Conservation (phyloP, 176 grass and related monocot species). For the Melocanna baccifera region DNA sequence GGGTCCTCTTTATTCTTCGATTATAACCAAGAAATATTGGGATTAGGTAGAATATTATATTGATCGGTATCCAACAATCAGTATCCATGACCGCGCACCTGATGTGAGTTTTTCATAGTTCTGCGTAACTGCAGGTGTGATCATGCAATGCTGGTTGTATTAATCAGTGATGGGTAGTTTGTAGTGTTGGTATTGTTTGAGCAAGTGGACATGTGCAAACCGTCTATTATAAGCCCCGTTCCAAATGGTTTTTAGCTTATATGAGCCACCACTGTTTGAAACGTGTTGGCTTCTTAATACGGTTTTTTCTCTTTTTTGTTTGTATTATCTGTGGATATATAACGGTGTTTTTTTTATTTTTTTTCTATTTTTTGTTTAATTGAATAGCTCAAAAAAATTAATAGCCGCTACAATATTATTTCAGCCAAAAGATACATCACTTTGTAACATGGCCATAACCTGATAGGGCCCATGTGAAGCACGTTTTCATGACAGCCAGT, state of each 20-base stretch:
- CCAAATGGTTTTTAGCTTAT: too few species aligned
- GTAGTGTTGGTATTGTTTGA: constrained; percentile 11
- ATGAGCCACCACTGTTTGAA: too few species aligned
- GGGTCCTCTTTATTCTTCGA: background rate
- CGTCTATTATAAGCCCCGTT: background rate
- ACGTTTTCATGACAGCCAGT: constrained; percentile 29
- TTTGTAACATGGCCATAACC: too few species aligned
- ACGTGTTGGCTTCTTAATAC: too few species aligned
- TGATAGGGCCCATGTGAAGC: constrained; percentile 15
- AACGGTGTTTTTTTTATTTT: too few species aligned
- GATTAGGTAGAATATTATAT: constrained; percentile 5
- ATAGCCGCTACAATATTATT: too few species aligned
- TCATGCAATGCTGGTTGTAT: background rate
- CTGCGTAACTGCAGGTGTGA: background rate
- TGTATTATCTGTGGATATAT: too few species aligned
- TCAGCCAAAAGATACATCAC: too few species aligned
- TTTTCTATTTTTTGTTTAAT: too few species aligned
- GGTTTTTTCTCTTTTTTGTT: too few species aligned
- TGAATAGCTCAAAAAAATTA: too few species aligned
- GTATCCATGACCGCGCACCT: background rate
- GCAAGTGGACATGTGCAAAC: constrained; percentile 39
- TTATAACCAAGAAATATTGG: background rate
- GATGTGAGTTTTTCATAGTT: background rate
- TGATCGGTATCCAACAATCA: background rate
- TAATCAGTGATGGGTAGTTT: background rate